phyloP scores from a whole-genome alignment of 257 asterid species.

The Gentiana straminea region DNA sequence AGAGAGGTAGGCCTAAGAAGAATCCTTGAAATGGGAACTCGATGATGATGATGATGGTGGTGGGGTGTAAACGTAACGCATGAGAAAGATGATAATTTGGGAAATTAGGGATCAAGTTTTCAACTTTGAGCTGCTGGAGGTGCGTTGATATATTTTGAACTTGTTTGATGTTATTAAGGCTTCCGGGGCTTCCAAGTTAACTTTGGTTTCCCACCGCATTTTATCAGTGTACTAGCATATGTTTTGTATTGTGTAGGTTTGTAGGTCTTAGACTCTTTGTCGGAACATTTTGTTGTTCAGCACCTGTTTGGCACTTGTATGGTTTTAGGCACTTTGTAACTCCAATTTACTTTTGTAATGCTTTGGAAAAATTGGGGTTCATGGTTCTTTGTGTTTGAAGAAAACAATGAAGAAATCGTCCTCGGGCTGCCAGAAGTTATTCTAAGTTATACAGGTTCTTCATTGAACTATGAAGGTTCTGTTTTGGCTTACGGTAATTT shows the following conservation, averaged over 20 bases:
- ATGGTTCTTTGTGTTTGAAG: too few species aligned
- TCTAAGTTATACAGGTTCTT: too few species aligned
- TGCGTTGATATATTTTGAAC: neutral
- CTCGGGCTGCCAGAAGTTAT: too few species aligned
- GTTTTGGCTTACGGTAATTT: too few species aligned
- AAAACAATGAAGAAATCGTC: too few species aligned
- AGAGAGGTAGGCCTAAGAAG: conserved; percentile 76
- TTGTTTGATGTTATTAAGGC: neutral
- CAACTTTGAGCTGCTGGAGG: neutral
- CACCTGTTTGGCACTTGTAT: neutral
- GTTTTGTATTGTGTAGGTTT: neutral
- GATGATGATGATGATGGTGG: neutral
- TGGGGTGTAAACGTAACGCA: neutral
- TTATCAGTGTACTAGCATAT: neutral
- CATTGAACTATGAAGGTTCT: too few species aligned
- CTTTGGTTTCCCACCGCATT: too few species aligned
- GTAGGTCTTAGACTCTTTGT: conserved; percentile 2
- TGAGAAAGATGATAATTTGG: neutral
- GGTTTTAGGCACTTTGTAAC: neutral
- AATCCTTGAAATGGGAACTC: conserved; percentile 1
- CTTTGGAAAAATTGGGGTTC: neutral
- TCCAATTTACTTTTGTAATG: neutral
- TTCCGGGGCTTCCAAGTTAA: neutral
- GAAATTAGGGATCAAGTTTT: neutral
- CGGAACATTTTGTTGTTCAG: neutral